Conservation (phyloP, 192 early-diverging fungal genomes). For the Podila clonocystis region DNA sequence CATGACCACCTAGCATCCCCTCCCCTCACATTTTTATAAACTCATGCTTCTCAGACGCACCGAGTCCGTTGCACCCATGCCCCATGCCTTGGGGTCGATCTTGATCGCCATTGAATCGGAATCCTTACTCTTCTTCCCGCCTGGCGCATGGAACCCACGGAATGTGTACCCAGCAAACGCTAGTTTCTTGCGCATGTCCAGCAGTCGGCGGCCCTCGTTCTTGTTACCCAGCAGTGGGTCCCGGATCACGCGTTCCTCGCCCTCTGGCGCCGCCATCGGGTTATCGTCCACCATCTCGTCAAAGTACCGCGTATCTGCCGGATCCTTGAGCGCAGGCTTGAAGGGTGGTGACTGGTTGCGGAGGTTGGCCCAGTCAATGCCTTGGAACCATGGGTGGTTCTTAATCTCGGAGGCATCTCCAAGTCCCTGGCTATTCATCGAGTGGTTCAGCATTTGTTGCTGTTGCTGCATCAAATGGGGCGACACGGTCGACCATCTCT, state of each 20-base stretch:
- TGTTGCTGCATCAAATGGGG: constrained; percentile 53
- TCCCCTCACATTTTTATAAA: constrained; percentile 5
- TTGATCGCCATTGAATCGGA: constrained; percentile 31
- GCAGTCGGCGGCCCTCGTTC: constrained; percentile 57
- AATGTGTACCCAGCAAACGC: constrained; percentile 71
- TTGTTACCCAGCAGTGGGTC: constrained; percentile 54
- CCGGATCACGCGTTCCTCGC: constrained; percentile 53
- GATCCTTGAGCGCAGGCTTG: constrained; percentile 76
- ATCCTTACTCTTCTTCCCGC: constrained; percentile 50
- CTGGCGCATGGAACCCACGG: constrained; percentile 55
- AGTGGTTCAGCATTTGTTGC: constrained; percentile 24
- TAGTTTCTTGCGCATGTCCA: constrained; percentile 70
- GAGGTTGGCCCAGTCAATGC: constrained; percentile 77
- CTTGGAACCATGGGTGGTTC: constrained; percentile 78
- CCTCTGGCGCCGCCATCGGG: constrained; percentile 55
- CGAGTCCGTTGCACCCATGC: constrained; percentile 49
- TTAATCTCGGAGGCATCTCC: constrained; percentile 81
- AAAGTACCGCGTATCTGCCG: constrained; percentile 95
- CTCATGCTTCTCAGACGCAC: constrained; percentile 49
- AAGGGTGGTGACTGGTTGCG: constrained; percentile 76
- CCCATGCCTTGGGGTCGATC: constrained; percentile 37
- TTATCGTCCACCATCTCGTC: constrained; percentile 65
- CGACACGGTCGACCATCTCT: constrained; percentile 44
- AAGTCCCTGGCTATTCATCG: constrained; percentile 41
- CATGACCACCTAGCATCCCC: too few relatives aligned